Base-by-base conservation (phyloP, 306 rosid species). In the Medicago truncatula region DNA sequence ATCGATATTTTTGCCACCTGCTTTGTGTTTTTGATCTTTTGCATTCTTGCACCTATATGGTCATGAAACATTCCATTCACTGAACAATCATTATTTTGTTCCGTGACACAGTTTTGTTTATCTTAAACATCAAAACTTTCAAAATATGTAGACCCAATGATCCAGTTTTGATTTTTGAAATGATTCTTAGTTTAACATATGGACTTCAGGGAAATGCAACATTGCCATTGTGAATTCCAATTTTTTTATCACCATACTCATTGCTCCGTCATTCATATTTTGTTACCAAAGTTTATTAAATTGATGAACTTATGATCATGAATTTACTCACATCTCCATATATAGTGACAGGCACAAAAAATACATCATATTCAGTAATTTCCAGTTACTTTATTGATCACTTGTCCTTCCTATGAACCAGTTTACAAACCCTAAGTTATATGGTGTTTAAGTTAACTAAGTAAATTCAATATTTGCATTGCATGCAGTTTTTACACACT, bases 1-100 rank as follows among this genome's bases (percentile, higher is more conserved):
- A 47, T 76, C 52, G 36, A 56, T 43, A 77, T 77, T 74, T 63
- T 66, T 41, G 62, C 81, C 46, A 39, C n/a, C 39, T 73, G 14
- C 64, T 46, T 70, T 78, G 18, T 40, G 38, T 72, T 57, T 59
- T 38, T 60, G 6, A 21, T 7, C 17, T 70, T 75, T 69, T 75
- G 61, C 50, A 59, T 74, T 39, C 70, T 36, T 44, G 38, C 38
- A 34, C 38, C 44, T 59, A 58, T 17, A 17, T 58, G 39, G 44
- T 68, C 64, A 50, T 38, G n/a, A 46, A 58, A 70, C 52, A 13
- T 41, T 41, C 54, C 47, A 25, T 74, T 71, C 25, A 8, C 28
- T 18, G 73, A 68, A 20, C 50, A 43, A 28, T 58, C 71, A 62
- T 49, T 71, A 69, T 23, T 82, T 62, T 73, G 10, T 70, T 36